A percentile compares a stretch with the other conserved stretches of the same genome.
Evolutionary conservation across 495 filamentous ascomycete genomes (phyloP).

Genomic region (Penicillium bialowiezense): DNA sequence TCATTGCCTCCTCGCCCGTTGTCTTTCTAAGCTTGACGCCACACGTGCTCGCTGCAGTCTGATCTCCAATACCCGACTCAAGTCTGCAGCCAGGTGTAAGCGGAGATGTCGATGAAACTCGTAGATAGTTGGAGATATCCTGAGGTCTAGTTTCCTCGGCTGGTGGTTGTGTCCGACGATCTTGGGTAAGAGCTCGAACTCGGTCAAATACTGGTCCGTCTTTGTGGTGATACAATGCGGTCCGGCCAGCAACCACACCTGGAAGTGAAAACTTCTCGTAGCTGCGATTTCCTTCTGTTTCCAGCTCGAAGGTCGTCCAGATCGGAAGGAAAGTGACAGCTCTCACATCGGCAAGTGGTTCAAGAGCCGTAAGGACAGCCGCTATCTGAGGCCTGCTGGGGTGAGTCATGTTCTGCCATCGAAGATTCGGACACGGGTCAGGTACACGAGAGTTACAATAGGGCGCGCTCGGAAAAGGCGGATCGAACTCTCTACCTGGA

Average conservation of each 20-base stretch:
- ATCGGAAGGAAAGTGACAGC: constrained; percentile 22
- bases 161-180: constrained; percentile 13
- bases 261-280: constrained; percentile 21
- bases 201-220: constrained; percentile 18
- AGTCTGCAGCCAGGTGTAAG: constrained; percentile 23
- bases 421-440: constrained; percentile 21
- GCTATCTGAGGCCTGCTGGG: constrained; percentile 21
- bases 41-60: constrained; percentile 21
- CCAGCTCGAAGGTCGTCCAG: constrained; percentile 26
- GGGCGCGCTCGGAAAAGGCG: constrained; percentile 13
- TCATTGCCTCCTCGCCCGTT: constrained; percentile 10
- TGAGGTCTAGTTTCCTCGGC: too few species aligned
- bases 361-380: constrained; percentile 16
- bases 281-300: constrained; percentile 17
- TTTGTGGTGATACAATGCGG: constrained; percentile 22
- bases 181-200: constrained; percentile 19
- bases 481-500: neutral
- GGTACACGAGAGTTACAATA: constrained; percentile 22
- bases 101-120: constrained; percentile 11
- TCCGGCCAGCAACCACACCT: constrained; percentile 22
- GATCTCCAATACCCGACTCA: constrained; percentile 14
- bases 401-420: constrained; percentile 20
- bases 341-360: constrained; percentile 18
- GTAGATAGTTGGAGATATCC: constrained; percentile 28
- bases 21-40: constrained; percentile 23